Evolutionary conservation across 2,329 filamentous ascomycete species (phyloP), one percentile per base, ranked within the genome.

Genomic region (Hymenoscyphus salicellus): DNA sequence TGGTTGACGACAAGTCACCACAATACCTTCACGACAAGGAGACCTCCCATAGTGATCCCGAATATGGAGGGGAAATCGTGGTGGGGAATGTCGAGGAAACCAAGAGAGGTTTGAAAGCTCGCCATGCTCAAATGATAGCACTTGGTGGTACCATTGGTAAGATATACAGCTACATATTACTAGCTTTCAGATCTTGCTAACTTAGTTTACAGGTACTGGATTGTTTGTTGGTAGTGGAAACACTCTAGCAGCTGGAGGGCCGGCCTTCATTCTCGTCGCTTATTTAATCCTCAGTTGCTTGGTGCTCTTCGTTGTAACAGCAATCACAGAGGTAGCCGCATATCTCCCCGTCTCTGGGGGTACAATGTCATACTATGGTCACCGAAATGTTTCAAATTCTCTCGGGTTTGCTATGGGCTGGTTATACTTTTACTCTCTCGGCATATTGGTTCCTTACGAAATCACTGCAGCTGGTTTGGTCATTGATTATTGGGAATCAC

Each of bases 271-370:
- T 14, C 73, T 84, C 55, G 74, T 79, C 65, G 78, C 79, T 69
- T 79, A 78, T 70, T 69, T 73, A 10, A 75, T 83, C 62, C 76
- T 83, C 61, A 77, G 78, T 46, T 75, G 81, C 23, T 66, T 83
- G 68, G 75, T 84, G 56, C 77, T 77, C 66, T 74, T 74, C 38
- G 74, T 80, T 71, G 82, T 88, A 62, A 82, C 81, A 58, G 79
- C 78, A 58, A 79, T 82, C 63, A 81, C 81, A 23, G 84, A 86
- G 75, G 84, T 89, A 78, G 84, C 85, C 26, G 82, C 86, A 36
- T 88, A 85, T 78, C 81, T 89, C 60, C 84, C 86, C 3, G 75
- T 87, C 17, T 64, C 55, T 32, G 82, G 83, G 71, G 79, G 73
- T 64, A 79, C 82, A 64, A 82, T 84, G 79, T 77, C 80, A 65